A percentile compares a stretch with the other conserved stretches of the same genome.
Conservation (phyloP, 768 basidiomycete species). For the Psilocybe tampanensis region DNA sequence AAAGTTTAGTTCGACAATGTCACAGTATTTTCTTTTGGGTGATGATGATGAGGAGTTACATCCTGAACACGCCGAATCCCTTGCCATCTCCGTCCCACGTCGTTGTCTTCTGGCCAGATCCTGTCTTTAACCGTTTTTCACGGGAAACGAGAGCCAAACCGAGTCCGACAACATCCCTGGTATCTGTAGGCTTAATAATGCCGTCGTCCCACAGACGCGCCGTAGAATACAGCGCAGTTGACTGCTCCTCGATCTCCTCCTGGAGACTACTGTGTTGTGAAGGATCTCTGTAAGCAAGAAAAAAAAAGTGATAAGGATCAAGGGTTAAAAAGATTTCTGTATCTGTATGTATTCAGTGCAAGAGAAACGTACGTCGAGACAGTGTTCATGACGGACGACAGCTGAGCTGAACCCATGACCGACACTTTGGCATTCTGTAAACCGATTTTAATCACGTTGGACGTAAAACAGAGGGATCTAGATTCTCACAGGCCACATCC, state of each 20-base stretch:
- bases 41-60: no score
- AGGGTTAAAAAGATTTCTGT: not conserved
- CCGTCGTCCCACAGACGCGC: constrained; percentile 96
- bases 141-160: constrained; percentile 80
- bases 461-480: not conserved
- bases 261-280: constrained; percentile 74
- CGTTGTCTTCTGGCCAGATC: constrained; percentile 29
- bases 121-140: constrained; percentile 23
- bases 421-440: constrained; percentile 85
- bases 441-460: constrained; percentile 7
- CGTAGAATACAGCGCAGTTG: constrained; percentile 84
- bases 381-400: constrained; percentile 90
- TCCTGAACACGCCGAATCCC: constrained; percentile 90
- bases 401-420: constrained; percentile 94
- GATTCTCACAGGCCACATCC: constrained; percentile 93
- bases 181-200: constrained; percentile 87
- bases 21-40: no score
- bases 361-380: constrained; percentile 70
- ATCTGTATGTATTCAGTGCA: not conserved
- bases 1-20: no score
- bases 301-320: not conserved
- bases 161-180: constrained; percentile 84
- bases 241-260: constrained; percentile 86
- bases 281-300: constrained; percentile 62
- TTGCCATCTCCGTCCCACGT: constrained; percentile 74